phyloP scores from a whole-genome alignment of 176 grass and related monocot genomes.

The Rhynchospora tenuis region DNA sequence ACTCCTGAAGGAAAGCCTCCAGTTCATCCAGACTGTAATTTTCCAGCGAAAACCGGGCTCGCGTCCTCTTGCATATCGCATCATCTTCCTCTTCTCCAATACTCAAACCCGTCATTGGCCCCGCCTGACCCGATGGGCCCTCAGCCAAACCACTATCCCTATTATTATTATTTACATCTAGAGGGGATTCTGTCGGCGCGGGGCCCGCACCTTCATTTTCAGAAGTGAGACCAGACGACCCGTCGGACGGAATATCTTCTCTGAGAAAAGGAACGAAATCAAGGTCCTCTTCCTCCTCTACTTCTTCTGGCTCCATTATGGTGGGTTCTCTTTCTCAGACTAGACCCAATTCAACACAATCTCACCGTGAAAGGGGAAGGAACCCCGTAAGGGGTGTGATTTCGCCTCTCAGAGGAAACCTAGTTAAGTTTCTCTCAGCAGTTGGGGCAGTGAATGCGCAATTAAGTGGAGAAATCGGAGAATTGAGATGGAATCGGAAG shows the following conservation, averaged over 20 bases:
- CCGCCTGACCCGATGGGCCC: neutral
- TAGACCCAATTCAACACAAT: neutral
- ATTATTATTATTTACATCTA: constrained; percentile 2
- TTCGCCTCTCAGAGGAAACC: neutral
- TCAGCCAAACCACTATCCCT: neutral
- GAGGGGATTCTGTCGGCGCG: neutral
- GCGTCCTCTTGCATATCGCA: constrained; percentile 64
- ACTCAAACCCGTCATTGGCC: neutral
- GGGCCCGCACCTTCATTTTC: constrained; percentile 28
- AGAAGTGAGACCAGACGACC: constrained; percentile 74
- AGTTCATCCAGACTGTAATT: constrained; percentile 75
- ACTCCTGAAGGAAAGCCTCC: constrained; percentile 91
- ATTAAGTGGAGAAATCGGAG: neutral
- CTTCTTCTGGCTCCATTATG: constrained; percentile 69
- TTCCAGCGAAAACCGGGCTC: constrained; percentile 64
- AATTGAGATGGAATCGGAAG: too few species aligned
- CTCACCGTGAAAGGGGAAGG: neutral
- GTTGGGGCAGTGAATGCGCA: neutral
- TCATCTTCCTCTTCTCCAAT: constrained; percentile 59
- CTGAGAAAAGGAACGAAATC: constrained; percentile 73
- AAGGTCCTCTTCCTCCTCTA: constrained; percentile 73
- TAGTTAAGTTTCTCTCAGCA: neutral
- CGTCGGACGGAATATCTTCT: constrained; percentile 61
- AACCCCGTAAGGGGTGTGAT: neutral
- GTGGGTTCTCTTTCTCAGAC: neutral